These are phyloP conservation scores for Halenospora varia DNA, from an alignment of 495 filamentous ascomycete species.

Conservation along the genomic window DNA sequence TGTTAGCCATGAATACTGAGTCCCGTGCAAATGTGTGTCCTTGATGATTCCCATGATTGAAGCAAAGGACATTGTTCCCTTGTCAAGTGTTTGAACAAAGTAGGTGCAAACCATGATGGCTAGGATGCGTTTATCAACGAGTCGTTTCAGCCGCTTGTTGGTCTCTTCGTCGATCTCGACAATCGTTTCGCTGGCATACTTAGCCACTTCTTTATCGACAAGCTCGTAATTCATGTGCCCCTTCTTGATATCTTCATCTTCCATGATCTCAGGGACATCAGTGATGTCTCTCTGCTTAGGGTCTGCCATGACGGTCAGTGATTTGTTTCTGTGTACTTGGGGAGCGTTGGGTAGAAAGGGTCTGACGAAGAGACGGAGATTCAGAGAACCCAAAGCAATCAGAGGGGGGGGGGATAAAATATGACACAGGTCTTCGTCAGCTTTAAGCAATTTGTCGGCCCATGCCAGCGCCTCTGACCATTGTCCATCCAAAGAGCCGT, in stretches of 20 bases:
- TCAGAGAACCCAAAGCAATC: too few species aligned
- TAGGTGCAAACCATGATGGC: conserved; percentile 42
- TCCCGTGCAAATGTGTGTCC: conserved; percentile 41
- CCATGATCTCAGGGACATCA: too few species aligned
- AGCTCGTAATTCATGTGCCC: conserved; percentile 16
- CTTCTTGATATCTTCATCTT: neutral
- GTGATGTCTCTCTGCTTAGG: too few species aligned
- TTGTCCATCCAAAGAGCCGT: too few species aligned
- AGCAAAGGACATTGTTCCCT: conserved; percentile 53
- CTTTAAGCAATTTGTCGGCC: too few species aligned
- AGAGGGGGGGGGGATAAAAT: too few species aligned
- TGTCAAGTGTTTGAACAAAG: conserved; percentile 57
- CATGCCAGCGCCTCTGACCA: too few species aligned
- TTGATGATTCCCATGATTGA: conserved; percentile 53
- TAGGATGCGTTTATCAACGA: conserved; percentile 38
- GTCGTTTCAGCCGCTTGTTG: conserved; percentile 39
- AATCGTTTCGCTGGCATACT: conserved; percentile 44
- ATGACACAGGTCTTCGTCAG: too few species aligned
- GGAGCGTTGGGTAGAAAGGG: too few species aligned
- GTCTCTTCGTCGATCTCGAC: conserved; percentile 43
- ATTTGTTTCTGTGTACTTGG: too few species aligned
- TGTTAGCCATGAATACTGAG: conserved; percentile 51
- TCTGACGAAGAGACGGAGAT: too few species aligned
- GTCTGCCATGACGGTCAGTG: too few species aligned
- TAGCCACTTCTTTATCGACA: conserved; percentile 21